Evolutionary conservation across 441 rosid species (phyloP).

Genomic region (Syzygium malaccense): DNA sequence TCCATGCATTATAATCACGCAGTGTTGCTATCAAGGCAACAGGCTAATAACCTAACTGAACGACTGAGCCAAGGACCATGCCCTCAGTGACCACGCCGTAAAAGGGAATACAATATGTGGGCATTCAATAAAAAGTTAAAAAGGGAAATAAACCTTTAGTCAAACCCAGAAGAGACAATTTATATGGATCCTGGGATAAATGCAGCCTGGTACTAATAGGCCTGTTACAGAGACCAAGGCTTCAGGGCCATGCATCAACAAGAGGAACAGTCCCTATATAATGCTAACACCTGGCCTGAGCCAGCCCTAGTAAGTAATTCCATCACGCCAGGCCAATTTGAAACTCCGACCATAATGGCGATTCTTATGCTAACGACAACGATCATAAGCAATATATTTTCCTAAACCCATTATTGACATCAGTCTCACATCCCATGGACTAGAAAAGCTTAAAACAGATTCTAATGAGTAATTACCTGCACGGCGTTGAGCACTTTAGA

Average conservation of each 20-base stretch:
- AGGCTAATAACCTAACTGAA: neutral
- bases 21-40: neutral
- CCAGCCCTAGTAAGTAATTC: neutral
- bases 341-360: neutral
- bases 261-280: neutral
- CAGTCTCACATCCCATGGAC: neutral
- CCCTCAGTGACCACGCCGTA: neutral
- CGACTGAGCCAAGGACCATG: neutral
- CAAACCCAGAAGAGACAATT: neutral
- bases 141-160: neutral
- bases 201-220: neutral
- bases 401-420: neutral
- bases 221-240: neutral
- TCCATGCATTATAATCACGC: neutral
- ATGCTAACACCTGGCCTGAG: neutral
- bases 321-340: neutral
- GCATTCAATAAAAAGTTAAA: neutral
- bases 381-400: neutral
- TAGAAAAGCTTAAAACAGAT: neutral
- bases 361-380: neutral
- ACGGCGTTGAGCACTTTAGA: slow-evolving; percentile 81
- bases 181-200: neutral
- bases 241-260: neutral
- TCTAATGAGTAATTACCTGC: slow-evolving; percentile 35
- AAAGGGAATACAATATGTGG: neutral